Base-by-base conservation (phyloP, 2,329 filamentous ascomycete genomes). In the Ceratocystis ficicola region DNA sequence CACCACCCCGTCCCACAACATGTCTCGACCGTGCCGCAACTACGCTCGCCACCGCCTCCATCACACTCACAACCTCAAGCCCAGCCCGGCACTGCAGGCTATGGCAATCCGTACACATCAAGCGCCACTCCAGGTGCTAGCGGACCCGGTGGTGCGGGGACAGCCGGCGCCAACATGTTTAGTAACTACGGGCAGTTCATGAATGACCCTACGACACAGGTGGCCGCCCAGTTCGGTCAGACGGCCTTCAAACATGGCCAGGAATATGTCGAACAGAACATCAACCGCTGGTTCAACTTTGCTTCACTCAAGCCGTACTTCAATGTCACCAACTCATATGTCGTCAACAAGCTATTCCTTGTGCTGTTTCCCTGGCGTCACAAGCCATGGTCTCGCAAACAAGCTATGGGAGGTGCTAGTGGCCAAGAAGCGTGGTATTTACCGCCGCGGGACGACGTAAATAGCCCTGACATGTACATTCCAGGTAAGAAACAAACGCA, bases 401-500 rank as follows among this genome's bases (percentile, higher is more conserved):
- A 95, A 74, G 81, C 87, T 66, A 82, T 86, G 66, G 61, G 61
- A 10, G 85, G 86, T 22, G 84, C 86, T 66, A 85, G 83, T 73
- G 83, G 87, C 63, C 84, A 86, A 71, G 86, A 88, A 69, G 84
- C 84, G 59, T 87, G 86, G 80, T 99, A 94, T 76, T 82, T 96
- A 6, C 90, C 94, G 4, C 94, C 94, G 1, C 83, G 94, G 69
- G 93, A 99, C 75, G 94, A 99, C 73, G 81, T 97, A 76, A 99
- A 99, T 77, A 95, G 90, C 70, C 94, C 95, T 17, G 94, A 99
- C 77, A 97, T 99, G 92, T 99, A 99, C 78, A 99, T 99, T 72
- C 92, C 92, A 67, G 76, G 78, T 81, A 71, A 44, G 76, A 72
- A 48, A 30, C 25, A 7, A 32, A 22, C 12, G 28, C 30, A 41